A percentile compares a stretch with the other conserved stretches of the same genome.
phyloP scores from a whole-genome alignment of 768 basidiomycete species.

The Collybia nuda region DNA sequence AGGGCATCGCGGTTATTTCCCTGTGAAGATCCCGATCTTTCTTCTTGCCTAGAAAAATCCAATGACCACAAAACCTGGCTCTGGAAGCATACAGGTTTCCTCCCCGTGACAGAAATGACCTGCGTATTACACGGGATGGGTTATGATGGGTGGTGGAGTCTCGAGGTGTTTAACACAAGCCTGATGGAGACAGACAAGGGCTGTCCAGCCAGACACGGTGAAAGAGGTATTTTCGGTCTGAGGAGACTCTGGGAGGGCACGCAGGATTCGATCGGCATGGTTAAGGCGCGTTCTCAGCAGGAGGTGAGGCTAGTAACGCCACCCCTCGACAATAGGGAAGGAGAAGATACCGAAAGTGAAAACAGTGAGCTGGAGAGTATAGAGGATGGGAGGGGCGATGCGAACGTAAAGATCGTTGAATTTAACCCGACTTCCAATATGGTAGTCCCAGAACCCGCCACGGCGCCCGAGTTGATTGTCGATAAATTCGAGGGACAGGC shows the following conservation, averaged over 20 bases:
- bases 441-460: too few relatives aligned
- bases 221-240: slow-evolving; percentile 22
- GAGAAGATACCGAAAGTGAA: too few relatives aligned
- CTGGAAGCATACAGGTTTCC: slow-evolving; percentile 22
- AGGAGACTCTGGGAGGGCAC: slow-evolving; percentile 14
- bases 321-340: too few relatives aligned
- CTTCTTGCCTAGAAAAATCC: neutral
- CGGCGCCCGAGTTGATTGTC: too few relatives aligned
- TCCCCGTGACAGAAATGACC: slow-evolving; percentile 33
- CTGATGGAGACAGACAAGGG: slow-evolving; percentile 19
- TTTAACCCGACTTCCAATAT: too few relatives aligned
- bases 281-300: neutral
- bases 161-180: slow-evolving; percentile 38
- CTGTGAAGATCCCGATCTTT: slow-evolving; percentile 17
- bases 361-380: too few relatives aligned
- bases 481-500: too few relatives aligned
- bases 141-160: slow-evolving; percentile 33
- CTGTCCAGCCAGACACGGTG: slow-evolving; percentile 22
- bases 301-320: too few relatives aligned
- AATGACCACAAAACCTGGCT: slow-evolving; percentile 7
- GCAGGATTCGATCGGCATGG: neutral
- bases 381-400: too few relatives aligned
- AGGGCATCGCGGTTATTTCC: slow-evolving; percentile 37
- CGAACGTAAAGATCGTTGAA: too few relatives aligned
- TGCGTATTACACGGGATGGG: slow-evolving; percentile 28